Percentiles rank a stretch among this genome's conserved stretches.
phyloP scores from a whole-genome alignment of 306 rosid genomes.

The Vigna trinervia region DNA sequence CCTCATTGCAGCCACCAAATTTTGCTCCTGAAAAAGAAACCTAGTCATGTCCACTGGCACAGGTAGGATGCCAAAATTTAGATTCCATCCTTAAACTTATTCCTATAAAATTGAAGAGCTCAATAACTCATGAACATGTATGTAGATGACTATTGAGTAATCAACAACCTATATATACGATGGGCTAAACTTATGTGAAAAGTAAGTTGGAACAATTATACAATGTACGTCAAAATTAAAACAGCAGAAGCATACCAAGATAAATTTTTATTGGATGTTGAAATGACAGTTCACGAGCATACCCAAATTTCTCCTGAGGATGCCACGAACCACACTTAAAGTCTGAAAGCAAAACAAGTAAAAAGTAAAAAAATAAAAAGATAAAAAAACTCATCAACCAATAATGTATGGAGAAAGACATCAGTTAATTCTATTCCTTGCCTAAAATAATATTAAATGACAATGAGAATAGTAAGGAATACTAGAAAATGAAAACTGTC shows the following conservation, averaged over 20 bases:
- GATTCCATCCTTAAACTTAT: conserved; percentile 8
- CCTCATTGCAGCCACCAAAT: conserved; percentile 83
- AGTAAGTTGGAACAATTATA: conserved; percentile 9
- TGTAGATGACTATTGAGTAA: neutral
- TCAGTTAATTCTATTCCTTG: conserved; percentile 28
- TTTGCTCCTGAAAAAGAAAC: conserved; percentile 74
- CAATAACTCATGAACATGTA: neutral
- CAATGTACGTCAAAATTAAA: conserved; percentile 28
- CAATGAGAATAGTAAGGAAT: conserved; percentile 14
- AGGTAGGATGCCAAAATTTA: conserved; percentile 25
- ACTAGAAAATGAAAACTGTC: conserved; percentile 31
- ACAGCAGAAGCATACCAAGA: conserved; percentile 67
- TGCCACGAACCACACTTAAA: conserved; percentile 73
- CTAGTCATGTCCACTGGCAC: conserved; percentile 27
- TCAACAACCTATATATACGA: conserved; percentile 29
- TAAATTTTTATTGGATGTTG: conserved; percentile 95
- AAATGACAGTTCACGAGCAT: conserved; percentile 82
- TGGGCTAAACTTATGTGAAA: neutral
- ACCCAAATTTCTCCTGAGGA: conserved; percentile 72
- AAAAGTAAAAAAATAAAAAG: neutral
- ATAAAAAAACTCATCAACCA: conserved; percentile 26
- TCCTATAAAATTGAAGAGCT: conserved; percentile 9
- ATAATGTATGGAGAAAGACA: conserved; percentile 19
- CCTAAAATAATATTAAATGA: conserved; percentile 31
- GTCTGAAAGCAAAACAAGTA: conserved; percentile 56